A percentile compares a stretch with the other conserved stretches of the same genome.
Evolutionary conservation across 2,329 filamentous ascomycete species (phyloP).

Genomic region (Fusarium sp.): DNA sequence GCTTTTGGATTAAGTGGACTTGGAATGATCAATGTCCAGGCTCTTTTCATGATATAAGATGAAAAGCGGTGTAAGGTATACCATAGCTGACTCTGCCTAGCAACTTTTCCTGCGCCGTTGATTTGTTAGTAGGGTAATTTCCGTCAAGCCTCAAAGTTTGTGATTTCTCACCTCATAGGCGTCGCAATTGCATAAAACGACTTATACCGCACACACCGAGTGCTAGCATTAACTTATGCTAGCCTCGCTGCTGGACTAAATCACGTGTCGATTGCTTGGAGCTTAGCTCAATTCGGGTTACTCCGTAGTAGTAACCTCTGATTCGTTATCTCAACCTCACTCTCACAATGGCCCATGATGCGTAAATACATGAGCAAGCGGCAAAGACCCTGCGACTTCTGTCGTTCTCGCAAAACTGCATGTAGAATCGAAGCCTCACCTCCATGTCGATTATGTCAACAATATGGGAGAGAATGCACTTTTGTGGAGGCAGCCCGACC

Average conservation of each 20-base stretch:
- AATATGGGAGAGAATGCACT: background rate
- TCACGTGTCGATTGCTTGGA: too few species aligned
- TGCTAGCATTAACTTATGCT: too few species aligned
- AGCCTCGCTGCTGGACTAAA: too few species aligned
- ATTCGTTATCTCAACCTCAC: background rate
- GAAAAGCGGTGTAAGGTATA: background rate
- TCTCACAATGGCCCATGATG: background rate
- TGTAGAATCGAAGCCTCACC: background rate
- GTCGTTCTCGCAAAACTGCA: background rate
- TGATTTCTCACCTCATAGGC: too few species aligned
- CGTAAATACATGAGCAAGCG: constrained; percentile 22
- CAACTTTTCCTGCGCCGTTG: background rate
- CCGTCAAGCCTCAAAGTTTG: too few species aligned
- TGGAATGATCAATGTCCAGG: background rate
- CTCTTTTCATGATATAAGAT: background rate
- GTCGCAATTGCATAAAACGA: too few species aligned
- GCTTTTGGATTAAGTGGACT: too few species aligned
- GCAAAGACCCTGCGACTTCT: constrained; percentile 14
- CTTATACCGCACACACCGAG: too few species aligned
- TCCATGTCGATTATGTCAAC: background rate
- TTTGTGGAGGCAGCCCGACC: background rate
- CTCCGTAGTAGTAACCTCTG: background rate
- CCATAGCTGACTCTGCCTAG: background rate
- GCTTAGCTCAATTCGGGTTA: background rate
- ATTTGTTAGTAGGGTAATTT: too few species aligned